phyloP scores from a whole-genome alignment of 495 filamentous ascomycete species.

The Parachaetomium inaequale region DNA sequence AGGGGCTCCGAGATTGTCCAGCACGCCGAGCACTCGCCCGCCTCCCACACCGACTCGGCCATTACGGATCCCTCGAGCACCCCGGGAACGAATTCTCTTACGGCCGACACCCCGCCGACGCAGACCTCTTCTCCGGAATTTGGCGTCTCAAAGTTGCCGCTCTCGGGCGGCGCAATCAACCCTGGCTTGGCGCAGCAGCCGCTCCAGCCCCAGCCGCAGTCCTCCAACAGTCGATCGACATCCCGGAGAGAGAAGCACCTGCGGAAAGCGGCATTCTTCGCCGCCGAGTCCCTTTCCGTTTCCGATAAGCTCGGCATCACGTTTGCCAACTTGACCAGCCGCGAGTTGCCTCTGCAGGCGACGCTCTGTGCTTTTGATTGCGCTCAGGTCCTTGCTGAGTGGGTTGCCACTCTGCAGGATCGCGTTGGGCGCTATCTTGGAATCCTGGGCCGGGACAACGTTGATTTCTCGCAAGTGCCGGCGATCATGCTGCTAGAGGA shows the following conservation, averaged over 20 bases:
- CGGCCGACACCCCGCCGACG: slow-evolving; percentile 53
- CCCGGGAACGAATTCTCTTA: slow-evolving; percentile 46
- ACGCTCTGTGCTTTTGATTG: slow-evolving; percentile 95
- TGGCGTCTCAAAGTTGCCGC: slow-evolving; percentile 33
- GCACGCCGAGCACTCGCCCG: slow-evolving; percentile 64
- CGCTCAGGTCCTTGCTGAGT: slow-evolving; percentile 94
- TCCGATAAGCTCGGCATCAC: slow-evolving; percentile 84
- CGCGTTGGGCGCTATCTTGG: slow-evolving; percentile 86
- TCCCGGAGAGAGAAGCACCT: slow-evolving; percentile 75
- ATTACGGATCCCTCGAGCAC: slow-evolving; percentile 50
- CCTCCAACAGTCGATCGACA: slow-evolving; percentile 32
- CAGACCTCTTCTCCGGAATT: slow-evolving; percentile 53
- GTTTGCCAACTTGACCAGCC: slow-evolving; percentile 77
- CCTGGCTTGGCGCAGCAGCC: slow-evolving; percentile 23
- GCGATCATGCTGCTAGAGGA: slow-evolving; percentile 88
- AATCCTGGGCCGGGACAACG: slow-evolving; percentile 75
- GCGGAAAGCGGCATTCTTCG: slow-evolving; percentile 90
- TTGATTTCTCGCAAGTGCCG: slow-evolving; percentile 72
- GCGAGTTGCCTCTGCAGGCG: slow-evolving; percentile 89
- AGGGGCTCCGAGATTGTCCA: slow-evolving; percentile 69
- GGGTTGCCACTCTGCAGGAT: slow-evolving; percentile 92
- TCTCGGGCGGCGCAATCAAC: slow-evolving; percentile 25
- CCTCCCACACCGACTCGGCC: slow-evolving; percentile 49
- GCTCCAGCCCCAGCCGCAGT: slow-evolving; percentile 26
- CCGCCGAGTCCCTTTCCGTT: slow-evolving; percentile 87